Conservation (phyloP, 331 rosid species). For the Rosa hybrid region DNA sequence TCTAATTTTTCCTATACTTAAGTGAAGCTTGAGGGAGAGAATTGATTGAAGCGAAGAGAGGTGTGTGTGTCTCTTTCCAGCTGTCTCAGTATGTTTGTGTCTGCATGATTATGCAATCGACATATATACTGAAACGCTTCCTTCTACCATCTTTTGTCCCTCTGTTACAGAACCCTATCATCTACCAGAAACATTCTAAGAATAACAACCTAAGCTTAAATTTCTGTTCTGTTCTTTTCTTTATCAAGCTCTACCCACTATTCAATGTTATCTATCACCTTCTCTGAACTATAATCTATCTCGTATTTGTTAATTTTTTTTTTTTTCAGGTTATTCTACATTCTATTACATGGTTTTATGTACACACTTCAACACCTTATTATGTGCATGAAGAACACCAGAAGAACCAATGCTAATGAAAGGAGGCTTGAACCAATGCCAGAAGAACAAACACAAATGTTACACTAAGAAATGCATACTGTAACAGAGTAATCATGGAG, state of each 20-base stretch:
- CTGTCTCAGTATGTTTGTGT: not conserved
- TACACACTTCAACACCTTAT: not conserved
- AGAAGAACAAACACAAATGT: not conserved
- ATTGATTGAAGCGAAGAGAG: not conserved
- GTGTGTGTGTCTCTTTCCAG: not conserved
- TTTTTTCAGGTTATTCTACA: not conserved
- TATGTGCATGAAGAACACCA: not conserved
- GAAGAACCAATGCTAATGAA: not conserved
- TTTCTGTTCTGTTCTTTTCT: not conserved
- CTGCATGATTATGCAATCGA: not conserved
- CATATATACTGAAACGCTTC: not conserved
- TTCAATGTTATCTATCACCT: not conserved
- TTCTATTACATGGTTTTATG: not conserved
- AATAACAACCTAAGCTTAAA: not conserved
- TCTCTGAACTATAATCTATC: not conserved
- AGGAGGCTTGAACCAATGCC: not conserved
- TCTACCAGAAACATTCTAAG: conserved; percentile 1
- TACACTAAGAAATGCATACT: not conserved
- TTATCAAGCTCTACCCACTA: not conserved
- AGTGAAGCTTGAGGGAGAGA: not conserved
- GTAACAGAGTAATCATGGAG: not conserved
- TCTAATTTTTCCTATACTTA: not conserved
- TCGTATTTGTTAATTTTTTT: not conserved
- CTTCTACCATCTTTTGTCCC: not conserved
- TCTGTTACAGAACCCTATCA: not conserved